These are phyloP conservation scores for Arachis hypogaea DNA, from an alignment of 306 rosid species.

Conservation along the genomic window DNA sequence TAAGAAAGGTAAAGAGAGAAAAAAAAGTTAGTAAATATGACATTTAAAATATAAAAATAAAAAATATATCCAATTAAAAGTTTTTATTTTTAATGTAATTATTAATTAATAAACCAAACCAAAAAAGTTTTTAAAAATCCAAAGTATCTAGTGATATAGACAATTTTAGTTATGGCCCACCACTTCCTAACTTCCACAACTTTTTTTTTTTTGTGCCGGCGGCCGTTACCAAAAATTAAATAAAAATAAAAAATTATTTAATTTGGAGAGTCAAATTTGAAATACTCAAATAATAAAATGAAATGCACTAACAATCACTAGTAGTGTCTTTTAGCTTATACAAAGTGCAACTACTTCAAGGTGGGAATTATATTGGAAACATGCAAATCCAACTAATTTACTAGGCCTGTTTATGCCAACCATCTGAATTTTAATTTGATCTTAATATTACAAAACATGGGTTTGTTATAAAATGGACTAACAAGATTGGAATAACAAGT, in stretches of 20 bases:
- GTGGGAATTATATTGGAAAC: neutral
- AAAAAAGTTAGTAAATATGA: no score
- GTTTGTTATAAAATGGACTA: no score
- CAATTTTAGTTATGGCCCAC: neutral
- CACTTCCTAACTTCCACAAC: slow-evolving; percentile 14
- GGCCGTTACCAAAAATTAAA: neutral
- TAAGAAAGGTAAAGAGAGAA: no score
- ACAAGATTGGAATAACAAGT: no score
- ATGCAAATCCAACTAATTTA: neutral
- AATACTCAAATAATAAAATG: neutral
- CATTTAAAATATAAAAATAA: no score
- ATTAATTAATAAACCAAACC: no score
- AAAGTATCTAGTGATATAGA: neutral
- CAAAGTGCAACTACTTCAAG: neutral
- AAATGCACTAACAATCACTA: neutral
- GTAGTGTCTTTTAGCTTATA: neutral
- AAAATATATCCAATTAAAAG: no score
- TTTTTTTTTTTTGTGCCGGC: neutral
- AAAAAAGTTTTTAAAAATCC: no score
- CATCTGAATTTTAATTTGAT: no score
- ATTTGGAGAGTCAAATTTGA: neutral
- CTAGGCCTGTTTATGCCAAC: no score
- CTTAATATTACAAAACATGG: no score
- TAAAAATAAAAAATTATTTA: neutral
- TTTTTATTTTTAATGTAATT: no score